Base-by-base conservation (phyloP, 352 stramenopile genomes). In the Phytophthora sansomeana region DNA sequence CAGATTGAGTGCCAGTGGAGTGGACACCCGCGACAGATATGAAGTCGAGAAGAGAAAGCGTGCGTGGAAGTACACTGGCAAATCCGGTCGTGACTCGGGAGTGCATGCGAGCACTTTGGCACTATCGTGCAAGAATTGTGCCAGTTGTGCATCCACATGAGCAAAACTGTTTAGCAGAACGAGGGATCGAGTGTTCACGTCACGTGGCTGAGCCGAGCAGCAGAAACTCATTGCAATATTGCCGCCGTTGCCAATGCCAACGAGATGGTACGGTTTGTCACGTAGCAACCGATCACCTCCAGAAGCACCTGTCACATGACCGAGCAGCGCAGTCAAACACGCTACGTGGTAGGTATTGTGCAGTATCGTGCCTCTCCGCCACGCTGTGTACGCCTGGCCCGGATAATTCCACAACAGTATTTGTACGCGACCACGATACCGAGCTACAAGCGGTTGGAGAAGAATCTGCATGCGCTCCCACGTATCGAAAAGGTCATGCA, bases 351-450 rank as follows among this genome's bases (percentile, higher is more conserved):
- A 98, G 21, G 85, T 82, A 72, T 98, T 99, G 78, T 98, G 97
- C 43, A 99, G 84, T 36, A 95, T 35, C 39, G 86, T 81, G 4
- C 94, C 91, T 24, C 84, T 74, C 10, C 90, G 77, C 92, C 95
- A 99, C 24, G 95, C 86, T 19, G 95, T 98, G 69, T 97, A 98
- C 0, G 96, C 96, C 71, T 99, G 96, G 8, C 96, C 96, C 0
- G 96, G 96, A 73, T 98, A 98, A 74, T 99, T 99, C 93, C 96
- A 99, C 16, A 99, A 57, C 19, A 99, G 72, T 19, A 97, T 86
- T 67, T 97, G 86, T 6, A 89, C 67, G 8, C 77, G 72, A 16
- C 94, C 96, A 29, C 82, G 69, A 80, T 98, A 98, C 19, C 90
- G 80, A 24, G 82, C 63, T 17, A 98, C 68, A 54, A 99, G 81